Base-by-base conservation (phyloP, 73 alveolate genomes). In the Symbiodinium natans region DNA sequence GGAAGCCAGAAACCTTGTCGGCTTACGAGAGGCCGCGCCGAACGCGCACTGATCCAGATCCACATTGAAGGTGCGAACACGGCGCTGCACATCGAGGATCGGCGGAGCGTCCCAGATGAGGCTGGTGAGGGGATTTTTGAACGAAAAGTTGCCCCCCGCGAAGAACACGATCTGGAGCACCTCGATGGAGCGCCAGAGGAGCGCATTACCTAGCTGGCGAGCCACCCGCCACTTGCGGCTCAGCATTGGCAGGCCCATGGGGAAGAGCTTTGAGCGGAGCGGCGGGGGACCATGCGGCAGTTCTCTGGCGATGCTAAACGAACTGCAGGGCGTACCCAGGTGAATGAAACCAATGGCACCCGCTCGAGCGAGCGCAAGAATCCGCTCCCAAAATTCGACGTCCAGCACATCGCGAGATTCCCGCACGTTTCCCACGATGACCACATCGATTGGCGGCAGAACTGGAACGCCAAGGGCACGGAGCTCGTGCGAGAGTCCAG, bases 31-130 rank as follows among this genome's bases (percentile, higher is more conserved):
- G 29, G 75, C 77, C 4, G 87, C 34, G 4, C 95, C 95, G 63
- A 39, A 89, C 36, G 10, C 42, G 75, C 87, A 89, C 75, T 89
- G 95, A 36, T 89, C 95, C 25, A 89, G 46, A 25, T 89, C 95
- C 41, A 89, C 41, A 5, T 39, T 3, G 86, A 36, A 15, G n/a
- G 48, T 68, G 3, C 83, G 93, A 23, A 13, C 9, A 7, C n/a
- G 29, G 1, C 5, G 27, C 5, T 17, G 4, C 40, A 86, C 31
- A 0, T 33, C n/a, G 7, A 10, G 36, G 39, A 86, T 5, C 39
- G n/a, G 10, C 6, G 93, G 93, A 23, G 38, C 68, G 23, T 33
- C 43, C 95, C 95, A 63, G 36, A 68, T 2, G 23, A 89, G 54
- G 21, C 87, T 68, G 40, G 46, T 6, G 2, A 27, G 39, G 0